Evolutionary conservation across 495 filamentous ascomycete species (phyloP), one percentile per base, ranked within the genome.

Genomic region (Aspergillus mulundensis): DNA sequence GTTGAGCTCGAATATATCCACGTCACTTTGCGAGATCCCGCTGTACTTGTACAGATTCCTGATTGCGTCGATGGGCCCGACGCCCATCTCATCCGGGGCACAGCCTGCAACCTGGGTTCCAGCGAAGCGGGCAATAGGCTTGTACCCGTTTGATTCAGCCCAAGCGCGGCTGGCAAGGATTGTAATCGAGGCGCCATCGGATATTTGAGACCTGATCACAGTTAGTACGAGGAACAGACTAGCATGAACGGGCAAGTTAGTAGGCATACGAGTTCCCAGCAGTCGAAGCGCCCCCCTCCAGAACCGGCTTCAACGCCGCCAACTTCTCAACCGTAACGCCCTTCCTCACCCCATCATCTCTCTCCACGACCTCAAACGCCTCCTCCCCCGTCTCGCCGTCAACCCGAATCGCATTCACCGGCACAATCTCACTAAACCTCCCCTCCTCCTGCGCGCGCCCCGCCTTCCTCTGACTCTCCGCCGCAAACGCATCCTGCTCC

Each of bases 71-170:
- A 88, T 84, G 14, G 91, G 91, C 23, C 89, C 89, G 56, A 95
- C 92, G 53, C 91, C 91, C 91, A 96, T 96, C 72, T 95, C 91
- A 45, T 91, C 78, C 0, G 91, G 91, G 0, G 89, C 80, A 7
- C 92, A 78, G 42, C 91, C 91, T 19, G 87, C 84, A 19, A 92
- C 85, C 5, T 89, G 91, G 4, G 89, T 85, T 56, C 87, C 89
- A 55, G 88, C 85, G 67, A 87, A 96, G 69, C 94, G 93, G 67
- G 83, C 91, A 69, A 96, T 87, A 36, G 91, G 88, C 71, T 90
- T 85, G 21, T 94, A 77, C 65, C 84, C 82, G 59, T 85, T 79
- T 25, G 90, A 89, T 45, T 83, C 87, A 18, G 86, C 89, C 41
- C 81, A 89, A 54, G 81, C 87, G 3, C 91, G 86, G 72, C 88